phyloP scores from a whole-genome alignment of 768 basidiomycete species.

The Hortiboletus flavorubellus region DNA sequence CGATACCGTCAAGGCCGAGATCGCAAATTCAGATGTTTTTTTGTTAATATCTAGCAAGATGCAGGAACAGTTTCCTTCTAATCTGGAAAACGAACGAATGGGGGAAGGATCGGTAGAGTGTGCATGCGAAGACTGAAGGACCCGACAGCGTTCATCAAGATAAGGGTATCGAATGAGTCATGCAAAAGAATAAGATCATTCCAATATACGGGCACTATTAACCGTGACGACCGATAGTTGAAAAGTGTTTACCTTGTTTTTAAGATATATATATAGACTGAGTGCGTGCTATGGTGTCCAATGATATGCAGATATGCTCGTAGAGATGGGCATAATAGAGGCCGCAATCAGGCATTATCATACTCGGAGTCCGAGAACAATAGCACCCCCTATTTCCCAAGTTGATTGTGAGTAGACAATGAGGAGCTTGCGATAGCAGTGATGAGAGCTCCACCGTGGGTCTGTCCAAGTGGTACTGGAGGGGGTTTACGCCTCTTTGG shows the following conservation, averaged over 20 bases:
- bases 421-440: constrained; percentile 52
- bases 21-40: not conserved
- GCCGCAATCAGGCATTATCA: constrained; percentile 4
- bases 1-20: not conserved
- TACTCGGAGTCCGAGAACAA: constrained; percentile 1
- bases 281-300: constrained; percentile 24
- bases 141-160: not conserved
- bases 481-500: constrained; percentile 69
- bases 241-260: constrained; percentile 10
- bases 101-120: not conserved
- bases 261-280: constrained; percentile 7
- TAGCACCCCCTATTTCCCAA: constrained; percentile 15
- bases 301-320: constrained; percentile 19
- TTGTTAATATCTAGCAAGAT: too few relatives aligned
- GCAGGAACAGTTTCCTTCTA: not conserved
- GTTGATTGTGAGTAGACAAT: constrained; percentile 16
- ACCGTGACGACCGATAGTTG: constrained; percentile 3
- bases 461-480: constrained; percentile 54
- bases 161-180: not conserved
- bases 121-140: not conserved
- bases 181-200: not conserved
- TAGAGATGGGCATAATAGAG: constrained; percentile 13
- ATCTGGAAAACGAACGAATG: not conserved
- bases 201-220: not conserved
- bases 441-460: constrained; percentile 52